Base-by-base conservation (phyloP, 345 rosid genomes). In the Hevea brasiliensis region DNA sequence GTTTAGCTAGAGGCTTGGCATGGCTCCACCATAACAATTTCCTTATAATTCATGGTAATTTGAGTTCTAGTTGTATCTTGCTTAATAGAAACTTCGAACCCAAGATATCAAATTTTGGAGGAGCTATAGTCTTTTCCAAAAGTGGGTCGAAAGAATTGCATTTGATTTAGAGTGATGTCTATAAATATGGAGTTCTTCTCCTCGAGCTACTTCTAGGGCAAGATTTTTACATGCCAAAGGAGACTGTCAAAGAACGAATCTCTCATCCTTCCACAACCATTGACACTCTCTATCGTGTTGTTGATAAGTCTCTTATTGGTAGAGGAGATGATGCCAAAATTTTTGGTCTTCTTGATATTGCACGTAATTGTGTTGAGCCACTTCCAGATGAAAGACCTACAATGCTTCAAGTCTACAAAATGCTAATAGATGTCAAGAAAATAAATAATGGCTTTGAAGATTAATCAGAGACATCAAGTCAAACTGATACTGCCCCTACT, bases 331-430 rank as follows among this genome's bases (percentile, higher is more conserved):
- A 42, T 41, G 9, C 2, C n/a, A 51, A 64, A 42, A 45, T 64
- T 8, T 15, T 64, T 6, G 29, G 42, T 10, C 1, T 11, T 1
- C 18, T 64, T 14, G 7, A 17, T 23, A 32, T 64, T 64, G 68
- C 68, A 14, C 41, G 53, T 42, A 27, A 21, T 5, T 64, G 68
- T 42, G 8, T 64, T 42, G 51, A 41, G 32, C 6, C 51, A 8
- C 5, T 41, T 21, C 68, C 68, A 21, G 18, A 64, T 41, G 7
- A 45, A 42, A 42, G 68, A 51, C 68, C 68, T 8, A 64, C 68
- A 12, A 64, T 64, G 68, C 7, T 11, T 21, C 10, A 64, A 42
- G 68, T 64, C 6, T 42, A 42, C 32, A n/a, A 42, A 10, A 42
- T 9, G 32, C 21, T 64, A 20, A 3, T 41, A 51, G 68, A 29